Base-by-base conservation (phyloP, 768 basidiomycete species). In the Amanita fuliginea region DNA sequence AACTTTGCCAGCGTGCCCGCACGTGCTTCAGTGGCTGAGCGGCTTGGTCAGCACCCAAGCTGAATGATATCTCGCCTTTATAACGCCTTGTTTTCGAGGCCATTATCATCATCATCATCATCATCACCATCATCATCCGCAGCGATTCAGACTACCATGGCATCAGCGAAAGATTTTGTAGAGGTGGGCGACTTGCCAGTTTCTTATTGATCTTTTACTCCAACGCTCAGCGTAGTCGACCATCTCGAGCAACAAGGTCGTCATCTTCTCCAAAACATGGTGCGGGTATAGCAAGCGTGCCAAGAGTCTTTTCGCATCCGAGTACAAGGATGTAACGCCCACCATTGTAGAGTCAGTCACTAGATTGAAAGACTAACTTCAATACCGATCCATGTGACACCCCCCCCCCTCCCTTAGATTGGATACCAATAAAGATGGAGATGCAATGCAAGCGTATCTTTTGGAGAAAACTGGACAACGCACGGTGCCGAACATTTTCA, bases 401-500 rank as follows among this genome's bases (percentile, higher is more conserved):
- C 5, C 5, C 2, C 22, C 22, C 5, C 5, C 3, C 2, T 24
- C 5, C 22, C 22, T 24, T 24, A 84, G 86, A 60, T 66, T 89
- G 42, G 81, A 87, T 60, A 54, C 69, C 44, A 66, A 65, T 26
- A 67, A 76, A 0, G 80, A 90, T 33, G 84, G 78, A 8, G 14
- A 53, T 14, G 78, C 58, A 0, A 86, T 90, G 49, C 88, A 91
- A 59, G 57, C 64, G 18, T 89, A 88, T 56, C 70, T 92, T 3
- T 18, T 9, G 2, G 48, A 74, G 56, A 83, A 79, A 73, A 85
- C 84, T 0, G 72, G 72, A 0, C 87, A 84, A 56, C 62, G 75
- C 18, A 83, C 82, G 9, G 88, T 91, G 4, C 88, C 88, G 26
- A 85, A 80, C 59, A 72, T 86, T 51, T 91, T 86, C 67, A 74